Evolutionary conservation across 495 filamentous ascomycete genomes (phyloP).

Genomic region (Xylaria flabelliformis): DNA sequence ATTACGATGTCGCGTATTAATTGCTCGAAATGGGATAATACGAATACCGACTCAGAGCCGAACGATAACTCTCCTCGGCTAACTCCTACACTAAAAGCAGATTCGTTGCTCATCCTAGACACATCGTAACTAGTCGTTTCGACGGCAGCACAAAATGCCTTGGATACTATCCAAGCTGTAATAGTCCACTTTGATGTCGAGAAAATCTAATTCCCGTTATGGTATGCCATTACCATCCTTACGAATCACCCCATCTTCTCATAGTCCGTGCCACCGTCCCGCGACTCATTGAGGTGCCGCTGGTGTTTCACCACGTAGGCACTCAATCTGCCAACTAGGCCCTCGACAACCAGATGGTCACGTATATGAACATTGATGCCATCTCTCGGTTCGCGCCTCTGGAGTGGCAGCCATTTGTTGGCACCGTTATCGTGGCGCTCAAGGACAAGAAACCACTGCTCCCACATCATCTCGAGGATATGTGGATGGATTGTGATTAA

Average conservation of each 20-base stretch:
- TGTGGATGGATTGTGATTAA: constrained; percentile 9
- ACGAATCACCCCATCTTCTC: background rate
- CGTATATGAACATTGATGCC: constrained; percentile 9
- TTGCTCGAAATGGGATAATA: constrained; percentile 6
- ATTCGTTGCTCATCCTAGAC: background rate
- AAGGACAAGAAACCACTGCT: constrained; percentile 1
- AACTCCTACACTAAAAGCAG: background rate
- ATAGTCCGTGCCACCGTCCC: background rate
- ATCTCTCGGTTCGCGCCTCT: background rate
- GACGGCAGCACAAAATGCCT: background rate
- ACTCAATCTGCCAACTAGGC: background rate
- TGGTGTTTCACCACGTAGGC: constrained; percentile 5
- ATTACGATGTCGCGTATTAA: background rate
- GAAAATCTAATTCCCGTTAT: background rate
- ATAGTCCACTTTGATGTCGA: background rate
- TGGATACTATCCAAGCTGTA: background rate
- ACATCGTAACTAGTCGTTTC: background rate
- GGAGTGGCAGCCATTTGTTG: background rate
- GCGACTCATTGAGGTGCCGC: constrained; percentile 8
- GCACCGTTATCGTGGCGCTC: constrained; percentile 9
- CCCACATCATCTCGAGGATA: background rate
- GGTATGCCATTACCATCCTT: background rate
- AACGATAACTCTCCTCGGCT: background rate
- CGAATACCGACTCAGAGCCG: background rate
- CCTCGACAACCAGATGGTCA: constrained; percentile 6